phyloP scores from a whole-genome alignment of 2,329 filamentous ascomycete species.

The Ophiosphaerella herpotricha region DNA sequence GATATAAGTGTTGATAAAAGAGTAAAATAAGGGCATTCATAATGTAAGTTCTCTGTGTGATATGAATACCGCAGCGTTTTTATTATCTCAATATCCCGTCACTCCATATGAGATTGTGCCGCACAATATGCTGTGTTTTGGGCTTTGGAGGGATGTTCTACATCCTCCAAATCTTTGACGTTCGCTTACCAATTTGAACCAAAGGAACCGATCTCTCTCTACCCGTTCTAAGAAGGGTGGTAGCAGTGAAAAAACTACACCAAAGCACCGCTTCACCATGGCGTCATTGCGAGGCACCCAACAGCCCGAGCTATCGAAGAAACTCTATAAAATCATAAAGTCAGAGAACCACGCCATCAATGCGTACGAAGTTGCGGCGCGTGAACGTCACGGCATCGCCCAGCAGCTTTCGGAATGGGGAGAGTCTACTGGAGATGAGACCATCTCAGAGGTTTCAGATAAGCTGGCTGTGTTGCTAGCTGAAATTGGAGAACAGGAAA shows the following conservation, averaged over 20 bases:
- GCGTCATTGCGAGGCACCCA: conserved; percentile 81
- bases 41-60: conserved; percentile 37
- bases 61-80: too few relatives aligned
- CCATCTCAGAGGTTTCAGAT: conserved; percentile 87
- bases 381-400: conserved; percentile 83
- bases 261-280: conserved; percentile 79
- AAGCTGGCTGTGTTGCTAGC: conserved; percentile 92
- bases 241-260: conserved; percentile 47
- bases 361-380: conserved; percentile 81
- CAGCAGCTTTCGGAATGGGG: conserved; percentile 96
- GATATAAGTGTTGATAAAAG: not conserved
- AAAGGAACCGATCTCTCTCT: conserved; percentile 74
- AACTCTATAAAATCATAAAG: conserved; percentile 91
- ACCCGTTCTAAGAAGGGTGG: conserved; percentile 67
- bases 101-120: conserved; percentile 12
- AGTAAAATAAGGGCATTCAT: conserved; percentile 1
- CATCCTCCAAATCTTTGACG: conserved; percentile 8
- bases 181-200: conserved; percentile 32
- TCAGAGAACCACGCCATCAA: conserved; percentile 86
- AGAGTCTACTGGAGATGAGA: conserved; percentile 85
- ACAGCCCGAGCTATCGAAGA: conserved; percentile 87
- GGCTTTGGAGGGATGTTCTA: not conserved
- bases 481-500: conserved; percentile 94
- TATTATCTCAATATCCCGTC: not conserved
- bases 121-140: too few relatives aligned